Evolutionary conservation across 495 filamentous ascomycete genomes (phyloP), one percentile per base, ranked within the genome.

Genomic region (Penicillium arizonense): DNA sequence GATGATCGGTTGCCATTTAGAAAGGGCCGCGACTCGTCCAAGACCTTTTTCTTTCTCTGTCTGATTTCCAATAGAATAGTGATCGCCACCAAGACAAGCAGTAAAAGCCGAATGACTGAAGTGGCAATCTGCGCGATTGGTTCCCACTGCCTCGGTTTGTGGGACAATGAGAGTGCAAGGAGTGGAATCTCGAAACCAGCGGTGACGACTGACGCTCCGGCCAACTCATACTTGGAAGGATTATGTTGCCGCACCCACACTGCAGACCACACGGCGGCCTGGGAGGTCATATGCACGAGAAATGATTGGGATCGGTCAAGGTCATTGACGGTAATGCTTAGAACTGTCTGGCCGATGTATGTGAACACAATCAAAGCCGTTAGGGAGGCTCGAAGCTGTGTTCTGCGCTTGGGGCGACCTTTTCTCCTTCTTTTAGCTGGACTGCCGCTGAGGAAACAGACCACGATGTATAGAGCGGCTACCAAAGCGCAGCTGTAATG

Each of bases 211-310:
- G 48, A 42, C 4, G 9, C 30, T 33, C 48, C 48, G 16, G 48
- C 48, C 48, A 50, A 28, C 42, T 42, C 48, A 18, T 35, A 43
- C 48, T 50, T 42, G 38, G 38, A 28, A 14, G 38, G 30, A 9
- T n/a, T 33, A 18, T 43, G 32, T 38, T 47, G 48, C 14, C 48
- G 48, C 6, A 50, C 18, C 48, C 37, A 50, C 28, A 50, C 30
- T 32, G 38, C 48, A 24, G 39, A 14, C 48, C 48, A 50, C 8
- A 36, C 28, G 3, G 34, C 48, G 1, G 38, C 48, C 14, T 42
- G 48, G 35, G 48, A 50, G 48, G 48, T 50, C 48, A 43, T 50
- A 50, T 50, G 48, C 38, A 50, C 38, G 3, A 50, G 20, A 21
- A 50, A 50, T 1, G 48, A 39, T 21, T 50, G 48, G 10, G 48